phyloP scores from a whole-genome alignment of 495 filamentous ascomycete species.

The Hyaloscypha variabilis region DNA sequence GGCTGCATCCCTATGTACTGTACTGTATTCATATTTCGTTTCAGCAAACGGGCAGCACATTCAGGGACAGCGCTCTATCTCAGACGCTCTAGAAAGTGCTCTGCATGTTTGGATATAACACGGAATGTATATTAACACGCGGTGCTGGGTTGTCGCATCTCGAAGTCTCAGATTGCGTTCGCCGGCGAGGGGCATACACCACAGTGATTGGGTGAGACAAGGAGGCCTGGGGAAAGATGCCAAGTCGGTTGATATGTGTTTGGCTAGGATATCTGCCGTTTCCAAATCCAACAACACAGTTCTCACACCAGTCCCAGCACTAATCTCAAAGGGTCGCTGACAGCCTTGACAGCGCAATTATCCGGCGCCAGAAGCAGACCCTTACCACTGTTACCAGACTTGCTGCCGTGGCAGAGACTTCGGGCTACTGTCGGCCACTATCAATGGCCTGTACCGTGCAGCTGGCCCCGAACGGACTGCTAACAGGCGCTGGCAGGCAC shows the following conservation, averaged over 20 bases:
- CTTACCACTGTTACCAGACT: background rate
- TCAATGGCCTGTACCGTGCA: background rate
- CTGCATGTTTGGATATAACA: background rate
- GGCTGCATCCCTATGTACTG: background rate
- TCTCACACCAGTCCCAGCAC: background rate
- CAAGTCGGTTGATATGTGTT: constrained; percentile 13
- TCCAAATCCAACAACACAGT: background rate
- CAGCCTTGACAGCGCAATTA: background rate
- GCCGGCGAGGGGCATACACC: background rate
- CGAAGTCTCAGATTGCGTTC: constrained; percentile 19
- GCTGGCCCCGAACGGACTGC: background rate
- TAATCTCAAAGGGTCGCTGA: background rate
- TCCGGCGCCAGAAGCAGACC: background rate
- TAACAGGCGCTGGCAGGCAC: background rate
- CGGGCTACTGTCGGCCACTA: background rate
- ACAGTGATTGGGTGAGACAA: constrained; percentile 7
- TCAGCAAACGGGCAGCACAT: background rate
- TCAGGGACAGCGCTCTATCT: background rate
- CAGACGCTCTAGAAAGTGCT: background rate
- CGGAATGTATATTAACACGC: background rate
- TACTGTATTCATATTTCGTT: background rate
- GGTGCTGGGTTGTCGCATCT: constrained; percentile 10
- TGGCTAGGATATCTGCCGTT: constrained; percentile 9
- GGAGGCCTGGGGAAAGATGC: background rate
- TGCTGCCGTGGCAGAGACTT: no score